A percentile compares a stretch with the other conserved stretches of the same genome.
Evolutionary conservation across 2,329 filamentous ascomycete species (phyloP).

Genomic region (Stenocarpella maydis): DNA sequence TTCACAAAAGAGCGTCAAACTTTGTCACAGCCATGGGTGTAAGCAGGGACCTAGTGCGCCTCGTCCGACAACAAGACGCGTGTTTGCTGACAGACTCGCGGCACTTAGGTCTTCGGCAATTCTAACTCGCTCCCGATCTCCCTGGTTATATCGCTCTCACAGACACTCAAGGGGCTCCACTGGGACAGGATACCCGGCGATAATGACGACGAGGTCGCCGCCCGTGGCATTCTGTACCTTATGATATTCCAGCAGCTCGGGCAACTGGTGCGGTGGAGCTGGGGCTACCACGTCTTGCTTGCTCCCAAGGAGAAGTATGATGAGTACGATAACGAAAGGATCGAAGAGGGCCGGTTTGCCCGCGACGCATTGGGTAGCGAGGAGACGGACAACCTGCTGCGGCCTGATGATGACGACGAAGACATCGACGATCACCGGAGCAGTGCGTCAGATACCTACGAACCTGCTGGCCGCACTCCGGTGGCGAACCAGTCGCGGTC

Average conservation of each 20-base stretch:
- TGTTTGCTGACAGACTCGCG: slow-evolving; percentile 29
- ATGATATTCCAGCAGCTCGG: slow-evolving; percentile 98
- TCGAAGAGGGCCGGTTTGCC: slow-evolving; percentile 68
- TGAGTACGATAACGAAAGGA: slow-evolving; percentile 64
- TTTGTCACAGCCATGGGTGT: slow-evolving; percentile 95
- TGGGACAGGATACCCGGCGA: slow-evolving; percentile 93
- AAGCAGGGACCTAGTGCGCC: slow-evolving; percentile 27
- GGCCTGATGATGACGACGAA: slow-evolving; percentile 53
- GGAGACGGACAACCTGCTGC: slow-evolving; percentile 56
- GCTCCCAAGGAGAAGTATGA: slow-evolving; percentile 80
- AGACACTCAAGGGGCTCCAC: slow-evolving; percentile 90
- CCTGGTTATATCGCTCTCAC: slow-evolving; percentile 89
- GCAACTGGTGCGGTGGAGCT: slow-evolving; percentile 95
- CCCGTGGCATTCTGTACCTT: slow-evolving; percentile 92
- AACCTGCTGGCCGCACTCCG: slow-evolving; percentile 65
- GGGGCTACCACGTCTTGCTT: slow-evolving; percentile 96
- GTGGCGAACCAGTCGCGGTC: slow-evolving; percentile 58
- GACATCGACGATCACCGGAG: slow-evolving; percentile 46
- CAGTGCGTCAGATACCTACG: slow-evolving; percentile 56
- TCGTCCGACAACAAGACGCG: neutral
- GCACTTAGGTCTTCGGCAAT: slow-evolving; percentile 83
- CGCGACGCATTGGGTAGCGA: slow-evolving; percentile 52
- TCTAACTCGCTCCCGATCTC: slow-evolving; percentile 98
- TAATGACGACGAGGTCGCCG: slow-evolving; percentile 93
- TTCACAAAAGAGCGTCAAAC: slow-evolving; percentile 86